A percentile compares a stretch with the other conserved stretches of the same genome.
Conservation (phyloP, 177 flowering plant genomes). For the Telopea speciosissima region DNA sequence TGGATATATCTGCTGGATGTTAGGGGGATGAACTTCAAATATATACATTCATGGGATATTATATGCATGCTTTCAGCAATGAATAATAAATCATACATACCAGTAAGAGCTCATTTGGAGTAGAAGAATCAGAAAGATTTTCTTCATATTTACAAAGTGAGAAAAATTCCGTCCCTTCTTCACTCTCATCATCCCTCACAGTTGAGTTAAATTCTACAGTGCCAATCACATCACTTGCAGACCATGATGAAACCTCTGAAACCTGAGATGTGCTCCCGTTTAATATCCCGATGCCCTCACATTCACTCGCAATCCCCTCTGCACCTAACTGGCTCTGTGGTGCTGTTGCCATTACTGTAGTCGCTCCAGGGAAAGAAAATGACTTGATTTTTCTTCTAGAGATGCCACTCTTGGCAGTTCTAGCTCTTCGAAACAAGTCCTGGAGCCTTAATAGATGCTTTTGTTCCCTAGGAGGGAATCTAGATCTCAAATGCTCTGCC, state of each 20-base stretch:
- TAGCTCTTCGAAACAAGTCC: conserved; percentile 19
- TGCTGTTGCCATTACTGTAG: conserved; percentile 14
- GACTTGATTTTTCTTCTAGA: not conserved
- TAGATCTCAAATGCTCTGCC: conserved; percentile 21
- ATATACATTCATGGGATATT: not conserved
- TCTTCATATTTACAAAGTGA: conserved; percentile 12
- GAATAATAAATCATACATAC: conserved; percentile 23
- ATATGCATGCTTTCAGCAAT: not conserved
- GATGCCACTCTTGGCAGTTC: conserved; percentile 16
- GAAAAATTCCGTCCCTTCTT: conserved; percentile 11
- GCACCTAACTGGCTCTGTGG: conserved; percentile 19
- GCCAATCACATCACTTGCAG: conserved; percentile 29
- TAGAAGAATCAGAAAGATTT: conserved; percentile 21
- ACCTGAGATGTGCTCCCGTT: conserved; percentile 20
- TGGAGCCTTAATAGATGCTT: conserved; percentile 8
- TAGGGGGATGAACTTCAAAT: too few relatives aligned
- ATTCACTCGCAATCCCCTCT: conserved; percentile 24
- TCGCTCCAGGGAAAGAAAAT: conserved; percentile 13
- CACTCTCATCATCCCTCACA: conserved; percentile 21
- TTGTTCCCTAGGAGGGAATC: conserved; percentile 20
- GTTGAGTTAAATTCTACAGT: conserved; percentile 9
- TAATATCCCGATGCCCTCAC: conserved; percentile 16
- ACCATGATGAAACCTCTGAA: conserved; percentile 28
- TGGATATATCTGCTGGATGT: too few relatives aligned
- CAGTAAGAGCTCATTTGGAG: conserved; percentile 26